Conservation (phyloP, 306 rosid genomes). For the Lupinus albus region DNA sequence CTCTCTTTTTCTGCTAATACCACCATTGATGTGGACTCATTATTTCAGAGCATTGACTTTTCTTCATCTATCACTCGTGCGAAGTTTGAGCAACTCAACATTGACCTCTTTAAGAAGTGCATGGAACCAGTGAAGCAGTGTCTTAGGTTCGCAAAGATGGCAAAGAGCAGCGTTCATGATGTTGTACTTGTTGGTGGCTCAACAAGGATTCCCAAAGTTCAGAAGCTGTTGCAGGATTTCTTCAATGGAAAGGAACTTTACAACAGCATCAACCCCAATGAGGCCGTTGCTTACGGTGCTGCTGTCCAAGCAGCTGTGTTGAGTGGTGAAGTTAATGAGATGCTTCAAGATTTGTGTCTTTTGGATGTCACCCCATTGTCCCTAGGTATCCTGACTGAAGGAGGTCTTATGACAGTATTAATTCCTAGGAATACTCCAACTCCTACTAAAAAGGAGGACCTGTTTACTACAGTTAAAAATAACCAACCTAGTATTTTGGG, state of each 20-base stretch:
- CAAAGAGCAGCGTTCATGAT: constrained; percentile 70
- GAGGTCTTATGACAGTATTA: constrained; percentile 78
- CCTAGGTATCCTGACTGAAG: constrained; percentile 69
- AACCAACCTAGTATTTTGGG: constrained; percentile 82
- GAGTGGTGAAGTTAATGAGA: constrained; percentile 79
- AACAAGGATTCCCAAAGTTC: constrained; percentile 78
- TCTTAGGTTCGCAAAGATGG: constrained; percentile 77
- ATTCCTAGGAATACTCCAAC: constrained; percentile 75
- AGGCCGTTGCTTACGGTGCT: constrained; percentile 82
- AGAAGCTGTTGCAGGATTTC: constrained; percentile 74
- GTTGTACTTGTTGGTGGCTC: constrained; percentile 87
- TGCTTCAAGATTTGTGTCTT: constrained; percentile 72
- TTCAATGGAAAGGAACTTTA: constrained; percentile 79
- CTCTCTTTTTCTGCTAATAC: constrained; percentile 80
- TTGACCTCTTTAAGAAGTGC: constrained; percentile 75
- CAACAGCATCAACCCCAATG: constrained; percentile 76
- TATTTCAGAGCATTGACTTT: constrained; percentile 75
- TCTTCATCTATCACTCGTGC: constrained; percentile 72
- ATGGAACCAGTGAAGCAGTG: constrained; percentile 86
- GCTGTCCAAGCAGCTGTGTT: constrained; percentile 77
- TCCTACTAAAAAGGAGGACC: constrained; percentile 79
- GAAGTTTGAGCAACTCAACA: constrained; percentile 78
- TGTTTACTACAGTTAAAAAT: constrained; percentile 70
- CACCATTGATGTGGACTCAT: constrained; percentile 74
- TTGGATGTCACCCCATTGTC: constrained; percentile 77